phyloP scores from a whole-genome alignment of 2,329 filamentous ascomycete genomes.

The Chrysoporthe cubensis region DNA sequence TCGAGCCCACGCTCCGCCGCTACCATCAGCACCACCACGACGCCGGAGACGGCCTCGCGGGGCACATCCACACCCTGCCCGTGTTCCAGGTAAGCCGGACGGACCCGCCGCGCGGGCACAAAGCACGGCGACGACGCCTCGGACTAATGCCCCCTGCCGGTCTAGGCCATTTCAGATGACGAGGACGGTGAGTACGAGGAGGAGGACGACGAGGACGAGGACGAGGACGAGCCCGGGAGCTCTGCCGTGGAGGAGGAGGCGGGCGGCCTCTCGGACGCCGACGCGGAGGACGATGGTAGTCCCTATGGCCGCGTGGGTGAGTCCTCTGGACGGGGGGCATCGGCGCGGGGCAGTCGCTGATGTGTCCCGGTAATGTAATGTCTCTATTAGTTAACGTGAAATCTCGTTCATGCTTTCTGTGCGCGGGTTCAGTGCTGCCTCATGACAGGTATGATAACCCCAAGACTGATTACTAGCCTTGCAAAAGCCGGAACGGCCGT shows the following conservation, averaged over 20 bases:
- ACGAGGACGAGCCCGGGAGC: conserved; percentile 31
- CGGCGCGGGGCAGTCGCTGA: no score
- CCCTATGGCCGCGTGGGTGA: no score
- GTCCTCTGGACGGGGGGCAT: no score
- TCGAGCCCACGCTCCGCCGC: background rate
- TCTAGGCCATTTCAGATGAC: conserved; percentile 23
- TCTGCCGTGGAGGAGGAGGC: conserved; percentile 1
- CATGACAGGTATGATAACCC: background rate
- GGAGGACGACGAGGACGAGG: conserved; percentile 32
- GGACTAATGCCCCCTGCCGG: conserved; percentile 9
- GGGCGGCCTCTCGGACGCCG: background rate
- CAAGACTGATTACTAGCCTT: background rate
- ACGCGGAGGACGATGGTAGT: background rate
- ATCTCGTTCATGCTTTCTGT: background rate
- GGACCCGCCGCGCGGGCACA: no score
- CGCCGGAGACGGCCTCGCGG: background rate
- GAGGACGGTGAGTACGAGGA: conserved; percentile 30
- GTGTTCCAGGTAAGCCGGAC: conserved; percentile 19
- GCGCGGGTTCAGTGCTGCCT: background rate
- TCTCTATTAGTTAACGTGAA: no score
- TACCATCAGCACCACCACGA: background rate
- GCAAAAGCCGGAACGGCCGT: background rate
- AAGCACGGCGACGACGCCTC: background rate
- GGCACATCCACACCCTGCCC: background rate
- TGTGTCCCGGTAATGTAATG: no score